Base-by-base conservation (phyloP, 306 rosid species). In the Trifolium subterraneum region DNA sequence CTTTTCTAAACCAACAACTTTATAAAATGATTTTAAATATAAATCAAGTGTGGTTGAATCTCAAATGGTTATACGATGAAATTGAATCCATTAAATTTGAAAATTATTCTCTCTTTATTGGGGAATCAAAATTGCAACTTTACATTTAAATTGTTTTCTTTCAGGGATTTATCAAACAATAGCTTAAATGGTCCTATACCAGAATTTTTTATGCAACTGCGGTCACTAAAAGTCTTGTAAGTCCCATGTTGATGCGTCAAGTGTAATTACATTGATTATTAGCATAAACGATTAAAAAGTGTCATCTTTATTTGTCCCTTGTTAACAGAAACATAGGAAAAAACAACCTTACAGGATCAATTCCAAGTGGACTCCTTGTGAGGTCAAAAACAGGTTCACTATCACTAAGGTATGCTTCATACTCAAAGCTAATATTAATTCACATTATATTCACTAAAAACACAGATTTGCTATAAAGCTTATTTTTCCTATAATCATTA, bases 91-190 rank as follows among this genome's bases (percentile, higher is more conserved):
- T 39, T 39, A 10, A 10, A 39, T 39, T 42, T 42, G 15, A 5
- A 42, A 42, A 51, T 20, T 44, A 16, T 4, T 6, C 47, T 35
- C 25, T 50, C 2, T 70, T 50, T 54, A 50, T 51, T n/a, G 52
- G 16, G 12, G 23, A 52, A 12, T 68, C 23, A 25, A 36, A 56
- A 7, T 61, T 83, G 51, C 52, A 69, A 68, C 36, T 1, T 10
- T 71, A 36, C 55, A 75, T 67, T 64, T 54, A 63, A 47, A 58
- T 18, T 58, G 1, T 1, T 42, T 55, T 4, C 36, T 86, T 70
- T 68, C 75, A 88, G 90, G 83, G 93, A 86, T 82, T 71, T 86
- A 61, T 88, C 93, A 27, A 79, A 87, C 77, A 87, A 87, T 33
- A 68, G 58, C 79, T 84, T 87, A 70, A 66, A 66, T 0, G 89